phyloP scores from a whole-genome alignment of 169 alveolate genomes.

The Babesia divergens region DNA sequence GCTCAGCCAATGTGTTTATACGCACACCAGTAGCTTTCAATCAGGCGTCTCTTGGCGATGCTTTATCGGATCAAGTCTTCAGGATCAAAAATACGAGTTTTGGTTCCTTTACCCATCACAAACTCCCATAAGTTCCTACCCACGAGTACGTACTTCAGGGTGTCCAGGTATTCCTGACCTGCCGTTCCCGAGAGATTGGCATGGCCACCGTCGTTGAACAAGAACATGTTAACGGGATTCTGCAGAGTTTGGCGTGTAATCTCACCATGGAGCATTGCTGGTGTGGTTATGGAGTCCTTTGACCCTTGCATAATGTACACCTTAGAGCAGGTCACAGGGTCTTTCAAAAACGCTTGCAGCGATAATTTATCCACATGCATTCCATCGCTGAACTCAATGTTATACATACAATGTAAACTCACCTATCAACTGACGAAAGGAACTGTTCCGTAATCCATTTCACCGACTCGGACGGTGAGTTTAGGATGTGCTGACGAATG shows the following conservation, averaged over 20 bases:
- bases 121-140: constrained; percentile 28
- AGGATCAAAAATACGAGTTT: not conserved
- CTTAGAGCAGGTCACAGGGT: constrained; percentile 2
- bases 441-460: constrained; percentile 24
- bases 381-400: constrained; percentile 15
- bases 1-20: no score
- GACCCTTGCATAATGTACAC: constrained; percentile 57
- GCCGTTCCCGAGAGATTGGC: constrained; percentile 24
- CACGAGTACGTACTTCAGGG: constrained; percentile 20
- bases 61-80: not conserved
- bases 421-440: not conserved
- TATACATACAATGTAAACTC: not conserved
- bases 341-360: constrained; percentile 7
- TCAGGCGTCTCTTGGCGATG: no score
- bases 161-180: constrained; percentile 21
- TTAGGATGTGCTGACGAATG: constrained; percentile 9
- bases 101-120: constrained; percentile 17
- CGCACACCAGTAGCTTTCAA: no score
- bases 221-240: constrained; percentile 1
- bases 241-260: not conserved
- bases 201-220: constrained; percentile 54
- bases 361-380: constrained; percentile 33
- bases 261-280: constrained; percentile 39
- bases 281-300: constrained; percentile 42
- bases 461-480: constrained; percentile 22